Evolutionary conservation across 257 asterid genomes (phyloP), one percentile per base, ranked within the genome.

Genomic region (Solanum corneliomulleri): DNA sequence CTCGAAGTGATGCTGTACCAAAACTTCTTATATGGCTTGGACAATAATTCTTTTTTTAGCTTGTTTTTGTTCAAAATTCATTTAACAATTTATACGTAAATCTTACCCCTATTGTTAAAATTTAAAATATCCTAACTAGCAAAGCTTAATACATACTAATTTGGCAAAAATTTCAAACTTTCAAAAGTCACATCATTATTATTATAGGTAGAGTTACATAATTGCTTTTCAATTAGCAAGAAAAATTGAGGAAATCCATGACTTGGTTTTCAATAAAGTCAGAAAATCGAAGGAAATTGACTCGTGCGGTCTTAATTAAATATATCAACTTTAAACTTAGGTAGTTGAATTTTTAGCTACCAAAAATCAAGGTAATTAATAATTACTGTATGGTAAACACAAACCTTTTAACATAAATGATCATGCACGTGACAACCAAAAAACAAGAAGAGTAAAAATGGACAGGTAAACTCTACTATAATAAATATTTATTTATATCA

Each of bases 221-320:
- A 89, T 91, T 92, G 90, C 90, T 89, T 89, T 89, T 87, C 93
- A 89, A 90, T 90, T 90, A 93, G 91, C 92, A 90, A 93, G 92
- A 90, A 89, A 90, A 84, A 11, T 84, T 93, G 95, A 88, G 96
- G 98, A 94, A 94, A 94, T 91, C 95, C 95, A 93, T 88, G 96
- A 90, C 90, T 82, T 87, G 85, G 89, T 89, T 87, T 92, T 91
- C 93, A 89, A 89, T 83, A 88, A 78, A 68, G 89, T 85, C 82
- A 87, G 93, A 89, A 85, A 72, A 89, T 91, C 91, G 91, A 89
- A 93, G 96, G 91, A 84, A 84, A 89, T 95, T 94, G 94, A 92
- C 94, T 90, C 92, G 88, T 93, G 93, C 92, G 88, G 45, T 85
- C 87, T 86, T 81, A 39, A 76, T 82, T 33, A 81, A 83, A 41